These are phyloP conservation scores for Eimeria praecox DNA, from an alignment of 169 alveolate species.

Conservation along the genomic window DNA sequence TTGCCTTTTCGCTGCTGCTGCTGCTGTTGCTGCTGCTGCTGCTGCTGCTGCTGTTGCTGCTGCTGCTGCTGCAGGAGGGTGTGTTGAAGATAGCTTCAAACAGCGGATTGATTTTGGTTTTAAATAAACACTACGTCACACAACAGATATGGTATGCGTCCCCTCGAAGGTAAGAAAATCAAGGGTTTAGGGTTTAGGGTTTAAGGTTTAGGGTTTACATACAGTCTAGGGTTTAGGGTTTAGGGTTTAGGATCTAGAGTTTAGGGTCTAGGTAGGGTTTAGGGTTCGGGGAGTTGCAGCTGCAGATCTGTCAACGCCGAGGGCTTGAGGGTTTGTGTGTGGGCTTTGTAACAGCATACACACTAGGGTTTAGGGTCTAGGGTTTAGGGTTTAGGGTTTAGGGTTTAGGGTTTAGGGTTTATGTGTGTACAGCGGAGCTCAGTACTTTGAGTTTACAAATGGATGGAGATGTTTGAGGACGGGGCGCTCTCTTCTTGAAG, in stretches of 20 bases:
- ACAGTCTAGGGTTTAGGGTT: no score
- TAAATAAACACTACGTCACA: conserved; percentile 75
- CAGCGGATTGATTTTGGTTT: conserved; percentile 34
- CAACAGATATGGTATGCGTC: conserved; percentile 72
- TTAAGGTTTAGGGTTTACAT: no score
- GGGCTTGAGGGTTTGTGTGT: no score
- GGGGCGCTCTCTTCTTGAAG: background rate
- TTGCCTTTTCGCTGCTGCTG: conserved; percentile 15
- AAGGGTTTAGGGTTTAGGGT: background rate
- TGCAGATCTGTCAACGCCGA: no score
- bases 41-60: conserved; percentile 26
- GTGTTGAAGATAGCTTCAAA: conserved; percentile 39
- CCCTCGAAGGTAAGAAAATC: conserved; percentile 48
- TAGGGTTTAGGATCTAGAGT: no score
- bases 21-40: conserved; percentile 1
- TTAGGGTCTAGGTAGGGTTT: background rate
- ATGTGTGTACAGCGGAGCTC: conserved; percentile 27
- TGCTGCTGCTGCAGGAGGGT: conserved; percentile 68
- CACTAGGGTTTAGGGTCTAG: background rate
- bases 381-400: background rate
- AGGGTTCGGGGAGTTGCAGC: no score
- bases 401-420: background rate
- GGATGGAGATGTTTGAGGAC: conserved; percentile 36
- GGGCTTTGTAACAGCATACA: background rate
- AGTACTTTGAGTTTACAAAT: conserved; percentile 10